phyloP scores from a whole-genome alignment of 2,329 filamentous ascomycete species.

The Colletotrichum chrysophilum region DNA sequence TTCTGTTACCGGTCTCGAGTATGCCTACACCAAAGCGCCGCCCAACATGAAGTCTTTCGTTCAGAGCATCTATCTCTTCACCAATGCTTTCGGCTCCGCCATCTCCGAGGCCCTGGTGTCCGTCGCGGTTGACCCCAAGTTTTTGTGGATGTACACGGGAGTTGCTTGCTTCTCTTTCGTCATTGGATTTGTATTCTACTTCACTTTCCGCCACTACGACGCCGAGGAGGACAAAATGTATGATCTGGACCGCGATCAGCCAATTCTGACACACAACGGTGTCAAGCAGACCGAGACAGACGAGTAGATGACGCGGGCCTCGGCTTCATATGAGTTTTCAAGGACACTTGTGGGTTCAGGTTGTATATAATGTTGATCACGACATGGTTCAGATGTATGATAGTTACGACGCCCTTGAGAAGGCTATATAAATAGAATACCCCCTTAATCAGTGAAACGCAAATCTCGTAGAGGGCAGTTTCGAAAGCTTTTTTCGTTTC shows the following conservation, averaged over 20 bases:
- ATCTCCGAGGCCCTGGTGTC: conserved; percentile 56
- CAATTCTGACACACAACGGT: conserved; percentile 23
- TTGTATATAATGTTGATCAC: neutral
- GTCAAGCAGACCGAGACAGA: neutral
- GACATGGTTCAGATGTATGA: neutral
- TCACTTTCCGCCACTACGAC: conserved; percentile 42
- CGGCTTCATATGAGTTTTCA: neutral
- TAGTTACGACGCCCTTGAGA: neutral
- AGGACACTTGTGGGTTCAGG: neutral
- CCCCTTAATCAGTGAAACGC: neutral
- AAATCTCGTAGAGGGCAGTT: neutral
- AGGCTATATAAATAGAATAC: neutral
- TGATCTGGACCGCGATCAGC: conserved; percentile 39
- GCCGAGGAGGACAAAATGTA: conserved; percentile 42
- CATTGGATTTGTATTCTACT: conserved; percentile 59
- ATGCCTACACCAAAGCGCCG: conserved; percentile 76
- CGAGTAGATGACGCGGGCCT: neutral
- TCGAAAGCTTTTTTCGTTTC: too few relatives aligned
- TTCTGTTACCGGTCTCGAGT: conserved; percentile 73
- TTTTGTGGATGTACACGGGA: conserved; percentile 70
- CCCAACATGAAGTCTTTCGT: conserved; percentile 71
- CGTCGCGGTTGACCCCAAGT: conserved; percentile 63
- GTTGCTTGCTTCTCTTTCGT: conserved; percentile 54
- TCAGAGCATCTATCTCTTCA: conserved; percentile 64
- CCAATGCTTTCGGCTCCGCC: conserved; percentile 62